Conservation (phyloP, 2,329 filamentous ascomycete genomes). For the Simplicillium sp. region DNA sequence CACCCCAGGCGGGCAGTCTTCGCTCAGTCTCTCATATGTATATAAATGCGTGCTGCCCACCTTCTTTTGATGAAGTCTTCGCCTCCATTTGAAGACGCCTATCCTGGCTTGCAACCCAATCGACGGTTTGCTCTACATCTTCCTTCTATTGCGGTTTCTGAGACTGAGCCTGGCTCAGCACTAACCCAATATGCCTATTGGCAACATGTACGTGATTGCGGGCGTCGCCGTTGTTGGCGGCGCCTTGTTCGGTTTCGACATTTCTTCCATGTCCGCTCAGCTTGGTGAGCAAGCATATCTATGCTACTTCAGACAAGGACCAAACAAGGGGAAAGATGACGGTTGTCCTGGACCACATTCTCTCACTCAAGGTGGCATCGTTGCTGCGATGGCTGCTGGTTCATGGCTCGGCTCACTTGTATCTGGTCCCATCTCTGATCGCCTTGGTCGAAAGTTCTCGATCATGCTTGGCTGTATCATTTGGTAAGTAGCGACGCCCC, state of each 20-base stretch:
- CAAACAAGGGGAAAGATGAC: slow-evolving; percentile 12
- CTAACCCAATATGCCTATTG: slow-evolving; percentile 15
- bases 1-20: no score
- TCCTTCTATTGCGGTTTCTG: no score
- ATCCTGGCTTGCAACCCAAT: no score
- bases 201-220: slow-evolving; percentile 25
- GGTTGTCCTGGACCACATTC: slow-evolving; percentile 25
- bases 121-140: no score
- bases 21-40: no score
- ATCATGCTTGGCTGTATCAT: slow-evolving; percentile 40
- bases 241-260: slow-evolving; percentile 44
- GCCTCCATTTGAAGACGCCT: no score
- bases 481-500: slow-evolving; percentile 42
- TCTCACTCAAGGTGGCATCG: slow-evolving; percentile 40
- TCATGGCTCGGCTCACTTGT: slow-evolving; percentile 39
- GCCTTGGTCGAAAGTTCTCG: slow-evolving; percentile 36
- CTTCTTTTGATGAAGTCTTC: no score
- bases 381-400: slow-evolving; percentile 40
- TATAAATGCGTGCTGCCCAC: no score
- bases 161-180: not conserved
- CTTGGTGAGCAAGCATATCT: slow-evolving; percentile 24
- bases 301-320: slow-evolving; percentile 28
- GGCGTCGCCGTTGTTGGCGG: slow-evolving; percentile 27
- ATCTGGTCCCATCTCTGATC: slow-evolving; percentile 40
- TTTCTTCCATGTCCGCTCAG: slow-evolving; percentile 44